Evolutionary conservation across 2,329 filamentous ascomycete species (phyloP).

Genomic region (Epichloe hybrida): DNA sequence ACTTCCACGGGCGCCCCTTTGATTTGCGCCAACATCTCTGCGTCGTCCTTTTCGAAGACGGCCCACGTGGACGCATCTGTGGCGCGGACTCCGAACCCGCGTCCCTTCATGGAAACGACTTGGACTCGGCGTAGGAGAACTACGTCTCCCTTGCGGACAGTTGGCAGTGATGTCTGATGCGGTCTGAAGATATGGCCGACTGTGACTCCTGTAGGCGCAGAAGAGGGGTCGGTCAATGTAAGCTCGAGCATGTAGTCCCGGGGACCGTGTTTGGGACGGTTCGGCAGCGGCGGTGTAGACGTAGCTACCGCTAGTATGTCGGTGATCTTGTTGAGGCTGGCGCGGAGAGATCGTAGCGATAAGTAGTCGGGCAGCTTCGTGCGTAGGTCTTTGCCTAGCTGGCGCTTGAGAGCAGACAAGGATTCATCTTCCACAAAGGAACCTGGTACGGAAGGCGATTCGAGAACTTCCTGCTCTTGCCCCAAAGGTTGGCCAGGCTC

Average conservation of each 20-base stretch:
- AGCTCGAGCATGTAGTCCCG: constrained; percentile 48
- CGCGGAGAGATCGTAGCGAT: constrained; percentile 37
- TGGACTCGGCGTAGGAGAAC: constrained; percentile 44
- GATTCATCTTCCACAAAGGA: constrained; percentile 14
- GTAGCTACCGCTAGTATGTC: constrained; percentile 44
- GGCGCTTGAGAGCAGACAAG: constrained; percentile 27
- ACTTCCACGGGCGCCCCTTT: constrained; percentile 47
- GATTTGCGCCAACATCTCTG: constrained; percentile 34
- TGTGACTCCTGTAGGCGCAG: constrained; percentile 33
- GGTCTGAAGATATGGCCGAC: constrained; percentile 46
- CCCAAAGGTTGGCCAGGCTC: not conserved
- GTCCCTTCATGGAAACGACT: constrained; percentile 37
- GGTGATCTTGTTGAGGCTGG: constrained; percentile 32
- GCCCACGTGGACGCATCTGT: constrained; percentile 46
- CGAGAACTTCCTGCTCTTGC: constrained; percentile 8
- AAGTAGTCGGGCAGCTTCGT: constrained; percentile 39
- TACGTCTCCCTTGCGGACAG: constrained; percentile 41
- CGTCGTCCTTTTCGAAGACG: constrained; percentile 37
- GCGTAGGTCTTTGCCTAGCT: constrained; percentile 32
- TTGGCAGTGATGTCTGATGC: constrained; percentile 42
- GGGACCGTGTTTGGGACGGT: constrained; percentile 42
- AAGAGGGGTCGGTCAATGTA: constrained; percentile 40
- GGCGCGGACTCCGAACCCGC: constrained; percentile 42
- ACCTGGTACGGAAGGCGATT: constrained; percentile 17
- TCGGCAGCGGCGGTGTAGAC: constrained; percentile 33